Percentiles rank a stretch among this genome's conserved stretches.
These are phyloP conservation scores for Crithidia thermophila DNA, from an alignment of 208 protist species.

Conservation along the genomic window DNA sequence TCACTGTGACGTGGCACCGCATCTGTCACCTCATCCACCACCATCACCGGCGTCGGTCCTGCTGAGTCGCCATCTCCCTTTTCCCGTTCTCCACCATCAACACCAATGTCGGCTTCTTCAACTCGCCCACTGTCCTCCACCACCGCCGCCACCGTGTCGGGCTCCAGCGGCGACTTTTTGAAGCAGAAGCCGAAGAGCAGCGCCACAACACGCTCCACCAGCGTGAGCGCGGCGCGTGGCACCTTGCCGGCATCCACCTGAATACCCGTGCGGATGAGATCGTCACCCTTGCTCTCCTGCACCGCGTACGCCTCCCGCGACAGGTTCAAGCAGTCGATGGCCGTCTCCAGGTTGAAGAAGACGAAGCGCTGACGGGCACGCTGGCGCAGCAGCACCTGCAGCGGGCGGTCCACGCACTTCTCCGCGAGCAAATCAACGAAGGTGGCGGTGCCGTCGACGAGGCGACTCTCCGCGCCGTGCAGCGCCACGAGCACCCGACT, in stretches of 20 bases:
- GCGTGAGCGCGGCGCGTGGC: constrained; percentile 26
- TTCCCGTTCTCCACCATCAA: not conserved
- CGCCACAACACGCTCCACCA: constrained; percentile 23
- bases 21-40: too few relatives aligned
- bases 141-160: not conserved
- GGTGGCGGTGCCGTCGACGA: constrained; percentile 37
- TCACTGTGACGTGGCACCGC: too few relatives aligned
- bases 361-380: constrained; percentile 41
- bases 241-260: constrained; percentile 30
- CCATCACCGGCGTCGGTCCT: too few relatives aligned
- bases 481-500: constrained; percentile 27
- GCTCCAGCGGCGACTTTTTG: constrained; percentile 15
- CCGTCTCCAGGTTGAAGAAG: constrained; percentile 91
- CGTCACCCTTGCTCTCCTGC: constrained; percentile 40
- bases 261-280: constrained; percentile 31
- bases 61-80: too few relatives aligned
- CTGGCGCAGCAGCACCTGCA: constrained; percentile 32
- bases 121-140: not conserved
- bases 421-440: constrained; percentile 41
- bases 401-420: constrained; percentile 25
- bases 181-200: constrained; percentile 25
- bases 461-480: constrained; percentile 25
- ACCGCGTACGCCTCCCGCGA: constrained; percentile 72
- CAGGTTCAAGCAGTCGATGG: constrained; percentile 89
- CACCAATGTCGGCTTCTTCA: not conserved